Percentiles rank a stretch among this genome's conserved stretches.
Conservation (phyloP, 768 basidiomycete species). For the Hysterangium stoloniferum region DNA sequence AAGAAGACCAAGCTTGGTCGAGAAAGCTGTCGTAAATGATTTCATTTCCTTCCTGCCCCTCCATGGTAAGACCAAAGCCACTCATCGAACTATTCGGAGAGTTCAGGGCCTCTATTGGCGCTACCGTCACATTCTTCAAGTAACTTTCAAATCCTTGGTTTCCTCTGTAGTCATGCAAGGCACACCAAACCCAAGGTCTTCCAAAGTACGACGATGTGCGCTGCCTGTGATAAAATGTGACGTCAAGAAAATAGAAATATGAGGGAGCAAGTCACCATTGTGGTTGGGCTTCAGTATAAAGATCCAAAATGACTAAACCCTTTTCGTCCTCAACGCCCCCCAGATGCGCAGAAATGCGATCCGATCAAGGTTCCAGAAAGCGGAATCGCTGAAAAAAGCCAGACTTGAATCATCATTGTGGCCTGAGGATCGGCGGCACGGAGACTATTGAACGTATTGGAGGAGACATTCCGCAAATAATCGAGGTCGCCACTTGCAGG, state of each 20-base stretch:
- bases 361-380: constrained; percentile 34
- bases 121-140: constrained; percentile 26
- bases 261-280: too few species aligned
- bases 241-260: too few species aligned
- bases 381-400: constrained; percentile 29
- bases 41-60: constrained; percentile 37
- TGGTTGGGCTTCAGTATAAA: constrained; percentile 33
- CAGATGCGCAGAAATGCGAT: constrained; percentile 33
- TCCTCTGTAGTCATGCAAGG: constrained; percentile 33
- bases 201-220: constrained; percentile 32
- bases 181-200: constrained; percentile 36
- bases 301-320: constrained; percentile 34
- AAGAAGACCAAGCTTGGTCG: constrained; percentile 34
- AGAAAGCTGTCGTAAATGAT: constrained; percentile 33
- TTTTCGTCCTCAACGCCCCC: constrained; percentile 30
- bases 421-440: constrained; percentile 33
- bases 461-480: constrained; percentile 29
- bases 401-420: constrained; percentile 36
- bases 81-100: constrained; percentile 27
- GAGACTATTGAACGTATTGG: constrained; percentile 29
- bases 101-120: constrained; percentile 26
- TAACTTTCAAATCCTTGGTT: constrained; percentile 33
- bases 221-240: constrained; percentile 15
- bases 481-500: constrained; percentile 26
- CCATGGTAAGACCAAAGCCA: constrained; percentile 32